Evolutionary conservation across 306 rosid species (phyloP).

Genomic region (Inga laurina): DNA sequence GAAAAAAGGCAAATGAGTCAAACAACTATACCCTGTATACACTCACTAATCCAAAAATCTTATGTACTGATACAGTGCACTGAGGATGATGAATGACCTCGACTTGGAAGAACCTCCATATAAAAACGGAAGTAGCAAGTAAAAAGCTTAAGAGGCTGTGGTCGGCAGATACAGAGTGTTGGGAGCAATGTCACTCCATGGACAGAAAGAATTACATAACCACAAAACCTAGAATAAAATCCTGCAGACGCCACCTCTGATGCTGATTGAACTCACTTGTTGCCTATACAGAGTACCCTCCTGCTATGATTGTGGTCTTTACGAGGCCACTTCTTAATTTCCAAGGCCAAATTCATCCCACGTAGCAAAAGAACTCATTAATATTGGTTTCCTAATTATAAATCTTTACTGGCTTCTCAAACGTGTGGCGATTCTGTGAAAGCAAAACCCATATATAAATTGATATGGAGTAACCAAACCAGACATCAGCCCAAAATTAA

Average conservation of each 20-base stretch:
- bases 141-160: slow-evolving; percentile 45
- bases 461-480: slow-evolving; percentile 25
- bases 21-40: slow-evolving; percentile 71
- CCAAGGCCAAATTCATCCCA: slow-evolving; percentile 49
- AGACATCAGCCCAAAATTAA: slow-evolving; percentile 11
- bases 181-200: slow-evolving; percentile 48
- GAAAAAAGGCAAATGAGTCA: slow-evolving; percentile 30
- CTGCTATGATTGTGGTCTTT: slow-evolving; percentile 37
- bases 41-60: slow-evolving; percentile 69
- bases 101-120: slow-evolving; percentile 51
- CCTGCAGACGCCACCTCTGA: slow-evolving; percentile 43
- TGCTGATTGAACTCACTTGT: slow-evolving; percentile 46
- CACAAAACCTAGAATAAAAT: slow-evolving; percentile 52
- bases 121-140: slow-evolving; percentile 37
- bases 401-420: slow-evolving; percentile 95
- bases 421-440: slow-evolving; percentile 83
- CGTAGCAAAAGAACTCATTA: slow-evolving; percentile 28
- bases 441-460: slow-evolving; percentile 31
- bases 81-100: slow-evolving; percentile 51
- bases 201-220: slow-evolving; percentile 66
- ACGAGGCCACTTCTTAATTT: slow-evolving; percentile 38
- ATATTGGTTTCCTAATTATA: slow-evolving; percentile 64
- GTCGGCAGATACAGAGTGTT: slow-evolving; percentile 45
- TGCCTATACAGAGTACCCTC: slow-evolving; percentile 47
- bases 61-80: slow-evolving; percentile 66